A percentile compares a stretch with the other conserved stretches of the same genome.
Conservation (phyloP, 164 flowering plant species). For the Platanus orientalis region DNA sequence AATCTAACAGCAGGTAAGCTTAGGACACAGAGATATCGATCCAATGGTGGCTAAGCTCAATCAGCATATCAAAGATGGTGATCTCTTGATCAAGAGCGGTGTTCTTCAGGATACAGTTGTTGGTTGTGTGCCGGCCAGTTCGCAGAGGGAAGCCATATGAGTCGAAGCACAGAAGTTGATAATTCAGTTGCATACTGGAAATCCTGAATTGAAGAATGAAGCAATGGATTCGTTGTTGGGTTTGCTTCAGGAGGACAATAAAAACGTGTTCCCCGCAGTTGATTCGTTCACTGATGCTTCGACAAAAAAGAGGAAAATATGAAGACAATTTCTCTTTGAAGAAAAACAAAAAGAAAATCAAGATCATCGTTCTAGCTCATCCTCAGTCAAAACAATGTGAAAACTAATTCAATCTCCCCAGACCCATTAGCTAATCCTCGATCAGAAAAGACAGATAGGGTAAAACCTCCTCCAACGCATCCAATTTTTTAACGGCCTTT, state of each 20-base stretch:
- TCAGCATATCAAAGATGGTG: slow-evolving; percentile 37
- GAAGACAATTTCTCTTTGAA: too few species aligned
- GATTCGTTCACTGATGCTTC: too few species aligned
- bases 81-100: slow-evolving; percentile 52
- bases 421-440: too few species aligned
- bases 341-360: too few species aligned
- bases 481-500: slow-evolving; percentile 60
- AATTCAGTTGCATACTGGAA: slow-evolving; percentile 79
- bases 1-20: slow-evolving; percentile 47
- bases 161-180: slow-evolving; percentile 54
- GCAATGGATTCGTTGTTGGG: slow-evolving; percentile 62
- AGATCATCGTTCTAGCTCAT: too few species aligned
- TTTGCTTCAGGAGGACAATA: slow-evolving; percentile 65
- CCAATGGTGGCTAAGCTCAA: slow-evolving; percentile 39
- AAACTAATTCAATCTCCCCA: too few species aligned
- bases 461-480: slow-evolving; percentile 60
- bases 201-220: slow-evolving; percentile 49
- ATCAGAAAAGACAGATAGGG: too few species aligned
- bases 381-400: too few species aligned
- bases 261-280: slow-evolving; percentile 77
- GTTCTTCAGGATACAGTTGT: slow-evolving; percentile 34
- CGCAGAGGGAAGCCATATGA: slow-evolving; percentile 43
- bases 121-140: background rate
- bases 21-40: slow-evolving; percentile 59
- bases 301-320: too few species aligned